Evolutionary conservation across 305 asterid species (phyloP), one percentile per base, ranked within the genome.

Genomic region (Petunia hybrid): DNA sequence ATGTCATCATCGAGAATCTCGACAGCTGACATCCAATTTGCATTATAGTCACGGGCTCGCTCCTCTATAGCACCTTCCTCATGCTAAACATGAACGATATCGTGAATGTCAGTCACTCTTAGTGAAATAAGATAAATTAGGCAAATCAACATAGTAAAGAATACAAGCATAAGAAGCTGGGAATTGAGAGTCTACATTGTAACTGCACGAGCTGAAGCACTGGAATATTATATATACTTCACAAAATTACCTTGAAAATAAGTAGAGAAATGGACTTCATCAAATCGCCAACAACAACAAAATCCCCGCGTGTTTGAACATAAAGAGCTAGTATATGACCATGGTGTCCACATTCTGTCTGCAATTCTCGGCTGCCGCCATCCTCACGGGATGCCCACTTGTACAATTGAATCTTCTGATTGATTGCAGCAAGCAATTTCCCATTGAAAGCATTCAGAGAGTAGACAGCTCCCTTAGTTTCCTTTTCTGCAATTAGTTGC

Each of bases 311-410:
- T 36, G 99, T 97, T 89, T 97, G 99, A 59, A 97, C 98, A 85
- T 91, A 97, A 42, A 94, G 98, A 41, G 99, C 99, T 53, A 97
- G 96, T 83, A 94, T 97, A 90, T 97, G 99, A n/a, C 99, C 98
- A 79, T 97, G 98, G 82, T 97, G 99, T 80, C 99, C 99, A 61
- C 98, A 92, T 89, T 97, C 99, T 31, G 98, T 92, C 84, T 97
- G 99, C 91, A 97, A 81, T 87, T 97, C 99, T 67, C 86, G 95
- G 77, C 97, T 86, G 61, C 97, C 95, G 57, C 97, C 95, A 69
- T 97, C 98, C 60, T 93, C 99, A 9, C 98, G 95, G 6, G 90
- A 97, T 97, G 88, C 89, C 98, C 98, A 97, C 86, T 94, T 94
- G 83, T 97, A 97, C 90, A 97, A 79, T 85, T 94, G 98, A 87